A percentile compares a stretch with the other conserved stretches of the same genome.
These are phyloP conservation scores for Ogataea glucozyma DNA, from an alignment of 805 yeast genomes.

Conservation along the genomic window DNA sequence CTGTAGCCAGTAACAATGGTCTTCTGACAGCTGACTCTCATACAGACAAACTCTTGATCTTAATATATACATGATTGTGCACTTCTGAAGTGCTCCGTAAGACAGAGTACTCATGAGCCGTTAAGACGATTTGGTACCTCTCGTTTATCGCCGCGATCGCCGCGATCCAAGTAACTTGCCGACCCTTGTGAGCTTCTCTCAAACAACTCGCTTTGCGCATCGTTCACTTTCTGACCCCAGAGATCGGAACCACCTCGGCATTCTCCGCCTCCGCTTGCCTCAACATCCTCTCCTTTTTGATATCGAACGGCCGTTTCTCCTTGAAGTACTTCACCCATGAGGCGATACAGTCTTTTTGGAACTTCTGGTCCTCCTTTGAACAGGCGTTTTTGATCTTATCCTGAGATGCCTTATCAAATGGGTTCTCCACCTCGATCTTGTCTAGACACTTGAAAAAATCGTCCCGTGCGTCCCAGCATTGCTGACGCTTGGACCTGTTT, in stretches of 20 bases:
- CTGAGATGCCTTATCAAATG: conserved; percentile 55
- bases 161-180: too few species aligned
- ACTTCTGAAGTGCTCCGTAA: too few species aligned
- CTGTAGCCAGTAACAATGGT: too few species aligned
- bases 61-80: too few species aligned
- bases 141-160: too few species aligned
- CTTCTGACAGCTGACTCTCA: too few species aligned
- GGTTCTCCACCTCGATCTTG: conserved; percentile 63
- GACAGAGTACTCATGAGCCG: too few species aligned
- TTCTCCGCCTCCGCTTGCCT: conserved; percentile 72
- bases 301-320: conserved; percentile 80
- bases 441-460: conserved; percentile 73
- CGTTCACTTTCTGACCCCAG: conserved; percentile 28
- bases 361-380: conserved; percentile 53
- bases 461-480: conserved; percentile 93
- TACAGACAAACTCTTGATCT: too few species aligned
- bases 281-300: conserved; percentile 65
- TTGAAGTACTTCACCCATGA: conserved; percentile 91
- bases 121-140: too few species aligned
- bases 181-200: too few species aligned
- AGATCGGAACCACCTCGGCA: conserved; percentile 39
- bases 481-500: conserved; percentile 65
- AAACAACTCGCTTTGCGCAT: background rate
- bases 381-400: conserved; percentile 56
- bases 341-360: conserved; percentile 74